These are phyloP conservation scores for Ajuga reptans DNA, from an alignment of 305 asterid species.

Conservation along the genomic window DNA sequence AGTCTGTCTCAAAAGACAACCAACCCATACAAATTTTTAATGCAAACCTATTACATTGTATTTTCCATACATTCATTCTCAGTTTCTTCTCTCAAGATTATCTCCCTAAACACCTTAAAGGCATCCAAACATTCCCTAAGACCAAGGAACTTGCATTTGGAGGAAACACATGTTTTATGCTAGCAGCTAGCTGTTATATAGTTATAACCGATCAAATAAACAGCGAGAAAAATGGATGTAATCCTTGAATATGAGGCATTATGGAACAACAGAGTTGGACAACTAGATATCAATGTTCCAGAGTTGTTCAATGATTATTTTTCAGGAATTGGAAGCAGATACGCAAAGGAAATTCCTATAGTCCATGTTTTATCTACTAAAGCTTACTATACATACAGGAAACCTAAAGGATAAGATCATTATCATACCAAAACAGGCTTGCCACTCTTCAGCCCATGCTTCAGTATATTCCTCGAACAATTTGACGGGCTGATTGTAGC, in stretches of 20 bases:
- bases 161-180: neutral
- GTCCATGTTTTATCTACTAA: neutral
- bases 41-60: neutral
- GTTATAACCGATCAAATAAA: slow-evolving; percentile 1
- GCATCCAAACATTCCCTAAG: too few relatives aligned
- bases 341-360: too few relatives aligned
- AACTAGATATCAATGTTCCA: neutral
- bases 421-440: slow-evolving; percentile 69
- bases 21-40: neutral
- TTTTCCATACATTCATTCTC: neutral
- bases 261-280: neutral
- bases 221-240: neutral
- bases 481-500: slow-evolving; percentile 42
- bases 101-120: too few relatives aligned
- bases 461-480: slow-evolving; percentile 43
- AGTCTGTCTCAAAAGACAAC: neutral
- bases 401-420: neutral
- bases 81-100: neutral
- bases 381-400: neutral
- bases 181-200: neutral
- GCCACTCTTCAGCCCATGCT: slow-evolving; percentile 29
- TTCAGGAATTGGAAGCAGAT: too few relatives aligned
- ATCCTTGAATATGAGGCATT: neutral
- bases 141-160: neutral
- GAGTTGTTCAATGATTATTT: too few relatives aligned